A percentile compares a stretch with the other conserved stretches of the same genome.
phyloP scores from a whole-genome alignment of 2,329 filamentous ascomycete genomes.

The Arthrobotrys sinensis region DNA sequence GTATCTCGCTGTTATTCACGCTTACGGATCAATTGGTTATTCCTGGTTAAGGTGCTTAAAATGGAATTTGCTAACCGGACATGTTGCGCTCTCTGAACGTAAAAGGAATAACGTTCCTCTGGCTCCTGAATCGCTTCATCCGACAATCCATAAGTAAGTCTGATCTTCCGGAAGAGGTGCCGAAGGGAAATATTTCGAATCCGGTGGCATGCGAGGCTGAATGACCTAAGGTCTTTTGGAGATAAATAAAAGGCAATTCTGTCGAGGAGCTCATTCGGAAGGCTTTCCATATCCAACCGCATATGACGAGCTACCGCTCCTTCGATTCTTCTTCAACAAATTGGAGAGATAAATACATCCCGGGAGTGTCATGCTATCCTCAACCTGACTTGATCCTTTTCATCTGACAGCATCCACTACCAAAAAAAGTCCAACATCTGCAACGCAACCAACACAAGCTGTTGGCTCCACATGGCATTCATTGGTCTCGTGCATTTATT shows the following conservation, averaged over 20 bases:
- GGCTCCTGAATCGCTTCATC: slow-evolving; percentile 4
- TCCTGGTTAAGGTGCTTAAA: neutral
- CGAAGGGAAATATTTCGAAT: slow-evolving; percentile 15
- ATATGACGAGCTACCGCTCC: neutral
- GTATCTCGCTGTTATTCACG: neutral
- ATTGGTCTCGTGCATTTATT: no score
- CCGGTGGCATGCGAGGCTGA: slow-evolving; percentile 16
- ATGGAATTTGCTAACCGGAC: neutral
- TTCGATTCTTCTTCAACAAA: neutral
- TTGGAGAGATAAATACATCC: neutral
- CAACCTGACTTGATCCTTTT: neutral
- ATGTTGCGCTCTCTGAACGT: neutral
- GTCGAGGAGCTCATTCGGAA: slow-evolving; percentile 42
- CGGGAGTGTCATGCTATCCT: neutral
- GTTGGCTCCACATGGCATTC: neutral
- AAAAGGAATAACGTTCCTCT: neutral
- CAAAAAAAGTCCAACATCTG: neutral
- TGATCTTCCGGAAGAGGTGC: slow-evolving; percentile 16
- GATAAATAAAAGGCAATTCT: slow-evolving; percentile 1
- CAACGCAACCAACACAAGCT: neutral
- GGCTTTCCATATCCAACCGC: slow-evolving; percentile 15
- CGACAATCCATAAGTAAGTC: slow-evolving; percentile 17
- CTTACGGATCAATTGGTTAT: no score
- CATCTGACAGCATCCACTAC: neutral
- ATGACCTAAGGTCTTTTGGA: neutral